phyloP scores from a whole-genome alignment of 1,284 basidiomycete genomes.

The Naganishia albida region DNA sequence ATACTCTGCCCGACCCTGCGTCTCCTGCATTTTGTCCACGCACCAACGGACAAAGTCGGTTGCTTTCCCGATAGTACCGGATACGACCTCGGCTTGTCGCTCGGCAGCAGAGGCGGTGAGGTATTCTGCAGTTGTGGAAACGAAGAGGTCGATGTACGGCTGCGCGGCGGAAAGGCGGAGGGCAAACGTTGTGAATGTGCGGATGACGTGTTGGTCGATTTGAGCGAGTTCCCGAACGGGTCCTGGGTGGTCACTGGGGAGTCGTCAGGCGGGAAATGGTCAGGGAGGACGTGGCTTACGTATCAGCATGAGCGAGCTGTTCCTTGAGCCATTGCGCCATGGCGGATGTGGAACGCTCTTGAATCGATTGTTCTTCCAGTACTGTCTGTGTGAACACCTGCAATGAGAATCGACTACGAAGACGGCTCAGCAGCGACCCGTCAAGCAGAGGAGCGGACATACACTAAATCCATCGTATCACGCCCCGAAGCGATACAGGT shows the following conservation, averaged over 20 bases:
- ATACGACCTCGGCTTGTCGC: background rate
- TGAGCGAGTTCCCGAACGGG: conserved; percentile 21
- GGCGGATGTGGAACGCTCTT: conserved; percentile 14
- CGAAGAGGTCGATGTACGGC: conserved; percentile 14
- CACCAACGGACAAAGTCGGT: conserved; percentile 13
- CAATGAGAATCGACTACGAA: background rate
- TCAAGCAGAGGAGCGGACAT: background rate
- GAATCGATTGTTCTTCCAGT: conserved; percentile 26
- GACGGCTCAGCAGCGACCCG: background rate
- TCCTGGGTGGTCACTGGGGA: background rate
- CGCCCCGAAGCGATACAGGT: background rate
- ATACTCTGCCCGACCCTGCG: conserved; percentile 18
- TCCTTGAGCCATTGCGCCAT: conserved; percentile 20
- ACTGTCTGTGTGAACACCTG: conserved; percentile 14
- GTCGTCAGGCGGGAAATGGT: background rate
- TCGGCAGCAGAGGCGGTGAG: background rate
- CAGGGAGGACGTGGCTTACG: background rate
- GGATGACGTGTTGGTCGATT: conserved; percentile 22
- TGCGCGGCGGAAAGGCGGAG: conserved; percentile 17
- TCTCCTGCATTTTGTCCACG: conserved; percentile 7
- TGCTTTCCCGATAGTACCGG: background rate
- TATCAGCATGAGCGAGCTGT: conserved; percentile 13
- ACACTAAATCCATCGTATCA: background rate
- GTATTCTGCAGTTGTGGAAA: conserved; percentile 8
- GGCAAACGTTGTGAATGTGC: conserved; percentile 11